Conservation (phyloP, 1,284 basidiomycete species). For the Cryptococcus sp. region DNA sequence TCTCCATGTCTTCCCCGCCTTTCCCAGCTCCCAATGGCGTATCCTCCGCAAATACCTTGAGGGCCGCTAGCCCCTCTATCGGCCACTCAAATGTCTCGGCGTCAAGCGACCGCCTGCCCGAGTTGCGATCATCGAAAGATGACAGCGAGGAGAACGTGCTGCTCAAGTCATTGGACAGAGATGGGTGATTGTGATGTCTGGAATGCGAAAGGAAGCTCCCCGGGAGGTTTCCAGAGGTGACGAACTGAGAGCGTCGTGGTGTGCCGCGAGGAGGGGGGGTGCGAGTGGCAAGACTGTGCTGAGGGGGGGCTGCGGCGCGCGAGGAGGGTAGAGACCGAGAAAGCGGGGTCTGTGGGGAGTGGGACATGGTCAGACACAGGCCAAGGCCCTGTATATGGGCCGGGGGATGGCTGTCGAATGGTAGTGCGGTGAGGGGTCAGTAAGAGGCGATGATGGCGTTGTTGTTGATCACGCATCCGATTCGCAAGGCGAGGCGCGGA, state of each 20-base stretch:
- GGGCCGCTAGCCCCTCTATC: neutral
- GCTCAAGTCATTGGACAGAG: neutral
- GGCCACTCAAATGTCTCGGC: conserved; percentile 5
- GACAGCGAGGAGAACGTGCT: neutral
- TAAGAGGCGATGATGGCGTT: too few species aligned
- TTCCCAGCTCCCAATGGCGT: neutral
- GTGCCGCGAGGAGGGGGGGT: neutral
- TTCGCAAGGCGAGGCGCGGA: too few species aligned
- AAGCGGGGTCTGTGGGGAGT: too few species aligned
- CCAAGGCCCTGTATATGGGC: too few species aligned
- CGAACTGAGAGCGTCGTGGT: neutral
- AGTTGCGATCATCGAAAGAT: neutral
- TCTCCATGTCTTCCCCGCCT: neutral
- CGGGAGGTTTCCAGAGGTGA: neutral
- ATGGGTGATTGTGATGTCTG: neutral
- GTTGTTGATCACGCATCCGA: too few species aligned
- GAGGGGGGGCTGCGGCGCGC: too few species aligned
- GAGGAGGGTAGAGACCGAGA: too few species aligned
- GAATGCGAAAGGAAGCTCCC: neutral
- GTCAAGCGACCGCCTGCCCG: neutral
- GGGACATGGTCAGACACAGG: too few species aligned
- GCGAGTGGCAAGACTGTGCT: too few species aligned
- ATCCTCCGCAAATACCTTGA: neutral
- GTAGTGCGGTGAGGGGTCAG: too few species aligned
- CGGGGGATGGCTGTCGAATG: too few species aligned